phyloP scores from a whole-genome alignment of 2,329 filamentous ascomycete species.

The Colletotrichum tamarilloi region DNA sequence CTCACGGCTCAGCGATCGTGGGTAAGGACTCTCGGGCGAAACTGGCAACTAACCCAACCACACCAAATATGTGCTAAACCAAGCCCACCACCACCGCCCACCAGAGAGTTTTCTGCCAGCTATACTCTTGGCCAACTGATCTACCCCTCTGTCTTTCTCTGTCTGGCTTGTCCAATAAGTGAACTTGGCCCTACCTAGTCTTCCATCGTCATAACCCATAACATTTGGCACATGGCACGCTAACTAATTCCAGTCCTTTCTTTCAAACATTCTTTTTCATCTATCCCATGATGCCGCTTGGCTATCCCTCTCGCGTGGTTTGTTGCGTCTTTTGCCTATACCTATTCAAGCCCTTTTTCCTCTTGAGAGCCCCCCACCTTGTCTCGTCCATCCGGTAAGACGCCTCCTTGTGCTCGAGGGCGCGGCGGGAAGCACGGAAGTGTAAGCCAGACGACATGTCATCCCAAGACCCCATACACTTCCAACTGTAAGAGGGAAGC shows the following conservation, averaged over 20 bases:
- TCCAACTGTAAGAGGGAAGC: neutral
- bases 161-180: neutral
- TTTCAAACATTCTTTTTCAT: neutral
- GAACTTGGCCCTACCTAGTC: neutral
- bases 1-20: conserved; percentile 27
- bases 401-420: neutral
- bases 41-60: neutral
- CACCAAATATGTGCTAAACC: too few relatives aligned
- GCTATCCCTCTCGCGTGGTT: neutral
- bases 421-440: neutral
- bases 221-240: neutral
- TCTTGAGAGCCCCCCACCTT: too few relatives aligned
- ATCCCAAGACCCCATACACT: conserved; percentile 18
- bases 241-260: neutral
- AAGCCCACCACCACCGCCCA: neutral
- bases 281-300: neutral
- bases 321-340: neutral
- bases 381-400: neutral
- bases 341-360: neutral
- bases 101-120: neutral
- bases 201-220: neutral
- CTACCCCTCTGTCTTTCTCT: neutral
- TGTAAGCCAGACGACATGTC: conserved; percentile 13
- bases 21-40: conserved; percentile 34
- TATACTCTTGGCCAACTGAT: neutral